Percentiles rank a stretch among this genome's conserved stretches.
These are phyloP conservation scores for Elaeis oleifera DNA, from an alignment of 202 grass and related monocot species.

Conservation along the genomic window DNA sequence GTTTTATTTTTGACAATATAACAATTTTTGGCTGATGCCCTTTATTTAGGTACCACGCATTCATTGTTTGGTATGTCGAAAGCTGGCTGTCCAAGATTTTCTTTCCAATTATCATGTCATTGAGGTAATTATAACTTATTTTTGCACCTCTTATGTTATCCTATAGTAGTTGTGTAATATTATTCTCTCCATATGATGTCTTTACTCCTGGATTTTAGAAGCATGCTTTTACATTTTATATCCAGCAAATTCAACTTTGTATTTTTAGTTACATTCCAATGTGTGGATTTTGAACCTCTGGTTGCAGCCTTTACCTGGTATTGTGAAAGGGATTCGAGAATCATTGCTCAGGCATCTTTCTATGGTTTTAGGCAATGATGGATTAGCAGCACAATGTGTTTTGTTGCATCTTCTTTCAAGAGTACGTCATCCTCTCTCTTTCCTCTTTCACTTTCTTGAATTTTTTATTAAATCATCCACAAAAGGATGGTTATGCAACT, in stretches of 20 bases:
- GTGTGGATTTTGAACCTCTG: neutral
- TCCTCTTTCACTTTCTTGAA: neutral
- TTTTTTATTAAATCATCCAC: too few relatives aligned
- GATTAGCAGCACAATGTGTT: constrained; percentile 66
- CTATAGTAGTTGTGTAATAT: neutral
- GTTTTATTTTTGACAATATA: neutral
- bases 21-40: neutral
- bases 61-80: constrained; percentile 85
- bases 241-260: too few relatives aligned
- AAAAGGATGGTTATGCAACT: neutral
- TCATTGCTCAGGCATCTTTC: constrained; percentile 71
- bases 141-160: constrained; percentile 4
- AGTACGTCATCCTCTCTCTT: constrained; percentile 28
- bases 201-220: too few relatives aligned
- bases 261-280: neutral
- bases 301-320: constrained; percentile 61
- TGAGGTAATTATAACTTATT: constrained; percentile 45
- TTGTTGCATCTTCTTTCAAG: constrained; percentile 91
- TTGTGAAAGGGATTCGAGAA: constrained; percentile 56
- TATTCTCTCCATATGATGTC: too few relatives aligned
- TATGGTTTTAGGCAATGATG: constrained; percentile 59
- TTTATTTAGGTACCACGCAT: constrained; percentile 67
- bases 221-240: too few relatives aligned
- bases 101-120: constrained; percentile 33
- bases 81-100: constrained; percentile 60